Conservation (phyloP, 345 rosid species). For the Sisymbrium irio region DNA sequence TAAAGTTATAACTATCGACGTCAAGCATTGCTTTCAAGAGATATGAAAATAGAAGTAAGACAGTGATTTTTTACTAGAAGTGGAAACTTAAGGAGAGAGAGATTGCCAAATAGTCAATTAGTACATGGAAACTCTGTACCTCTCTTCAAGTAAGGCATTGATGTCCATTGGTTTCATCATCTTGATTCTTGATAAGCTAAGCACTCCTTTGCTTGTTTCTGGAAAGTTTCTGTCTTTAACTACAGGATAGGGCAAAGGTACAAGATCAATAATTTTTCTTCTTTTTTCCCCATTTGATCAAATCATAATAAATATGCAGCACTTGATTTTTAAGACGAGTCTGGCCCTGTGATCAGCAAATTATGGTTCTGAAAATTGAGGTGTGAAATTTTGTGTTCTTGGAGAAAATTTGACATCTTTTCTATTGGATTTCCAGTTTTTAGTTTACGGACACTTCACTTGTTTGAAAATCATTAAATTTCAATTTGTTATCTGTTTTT, state of each 20-base stretch:
- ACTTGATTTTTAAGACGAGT: neutral
- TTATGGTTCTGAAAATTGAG: slow-evolving; percentile 4
- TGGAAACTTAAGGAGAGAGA: neutral
- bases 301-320: neutral
- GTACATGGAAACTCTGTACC: slow-evolving; percentile 14
- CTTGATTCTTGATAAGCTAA: slow-evolving; percentile 12
- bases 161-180: slow-evolving; percentile 2
- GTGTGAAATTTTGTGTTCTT: slow-evolving; percentile 1
- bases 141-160: neutral
- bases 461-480: neutral
- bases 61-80: neutral
- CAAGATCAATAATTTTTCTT: neutral
- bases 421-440: slow-evolving; percentile 4
- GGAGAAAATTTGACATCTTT: neutral
- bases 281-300: neutral
- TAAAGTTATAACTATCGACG: neutral
- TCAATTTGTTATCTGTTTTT: neutral
- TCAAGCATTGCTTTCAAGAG: slow-evolving; percentile 1
- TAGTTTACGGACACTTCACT: neutral
- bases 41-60: neutral
- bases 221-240: neutral
- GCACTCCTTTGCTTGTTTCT: neutral
- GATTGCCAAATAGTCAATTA: neutral
- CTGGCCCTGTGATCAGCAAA: neutral
- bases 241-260: slow-evolving; percentile 10